phyloP scores from a whole-genome alignment of 2,329 filamentous ascomycete species.

The Fusarium armeniacum region DNA sequence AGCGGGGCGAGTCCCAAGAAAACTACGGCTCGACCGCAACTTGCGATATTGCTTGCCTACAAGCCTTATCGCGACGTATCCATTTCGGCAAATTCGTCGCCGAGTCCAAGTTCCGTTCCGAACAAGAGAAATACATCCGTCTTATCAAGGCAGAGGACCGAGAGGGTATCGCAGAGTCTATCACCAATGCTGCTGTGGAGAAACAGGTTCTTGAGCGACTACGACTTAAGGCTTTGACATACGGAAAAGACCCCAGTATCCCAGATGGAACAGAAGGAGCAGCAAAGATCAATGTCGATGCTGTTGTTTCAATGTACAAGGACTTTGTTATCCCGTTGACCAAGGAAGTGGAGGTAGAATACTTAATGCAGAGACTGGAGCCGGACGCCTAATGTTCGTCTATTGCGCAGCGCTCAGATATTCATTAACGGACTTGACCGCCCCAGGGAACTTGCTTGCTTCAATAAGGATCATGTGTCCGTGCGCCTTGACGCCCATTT shows the following conservation, averaged over 20 bases:
- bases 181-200: conserved; percentile 91
- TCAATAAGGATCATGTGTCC: conserved; percentile 92
- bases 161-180: conserved; percentile 86
- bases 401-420: conserved; percentile 73
- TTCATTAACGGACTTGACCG: conserved; percentile 80
- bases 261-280: conserved; percentile 66
- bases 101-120: conserved; percentile 91
- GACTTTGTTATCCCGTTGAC: conserved; percentile 96
- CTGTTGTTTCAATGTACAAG: conserved; percentile 90
- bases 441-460: conserved; percentile 78
- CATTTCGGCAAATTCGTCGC: conserved; percentile 99
- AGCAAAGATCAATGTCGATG: conserved; percentile 91
- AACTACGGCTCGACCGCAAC: conserved; percentile 96
- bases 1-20: conserved; percentile 87
- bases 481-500: conserved; percentile 86
- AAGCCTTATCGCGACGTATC: conserved; percentile 89
- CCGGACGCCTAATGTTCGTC: conserved; percentile 50
- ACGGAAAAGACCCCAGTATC: conserved; percentile 88
- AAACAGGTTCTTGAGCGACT: conserved; percentile 90
- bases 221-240: conserved; percentile 89
- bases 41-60: conserved; percentile 89
- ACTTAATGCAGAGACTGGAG: conserved; percentile 91
- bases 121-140: conserved; percentile 82
- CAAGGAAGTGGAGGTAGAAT: conserved; percentile 98
- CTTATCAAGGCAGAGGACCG: conserved; percentile 87